These are phyloP conservation scores for Haplosporangium sp. DNA, from an alignment of 371 early-diverging fungal genomes.

Conservation along the genomic window DNA sequence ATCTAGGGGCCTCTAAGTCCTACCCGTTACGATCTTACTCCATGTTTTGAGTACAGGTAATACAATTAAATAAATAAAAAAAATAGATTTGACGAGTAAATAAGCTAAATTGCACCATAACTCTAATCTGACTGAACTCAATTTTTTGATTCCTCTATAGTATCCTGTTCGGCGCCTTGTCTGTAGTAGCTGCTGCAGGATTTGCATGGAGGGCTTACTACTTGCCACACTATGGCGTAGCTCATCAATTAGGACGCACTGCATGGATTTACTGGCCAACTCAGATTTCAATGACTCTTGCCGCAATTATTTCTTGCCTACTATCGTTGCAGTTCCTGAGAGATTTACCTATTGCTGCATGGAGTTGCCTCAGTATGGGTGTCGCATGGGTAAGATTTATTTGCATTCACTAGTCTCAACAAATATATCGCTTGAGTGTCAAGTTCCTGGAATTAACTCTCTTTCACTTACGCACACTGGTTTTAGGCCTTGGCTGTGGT, in stretches of 20 bases:
- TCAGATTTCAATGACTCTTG: slow-evolving; percentile 17
- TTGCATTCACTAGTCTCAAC: not conserved
- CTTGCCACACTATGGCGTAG: slow-evolving; percentile 1
- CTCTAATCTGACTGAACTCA: not conserved
- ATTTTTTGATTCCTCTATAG: not conserved
- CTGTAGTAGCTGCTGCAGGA: slow-evolving; percentile 5
- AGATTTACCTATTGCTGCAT: not conserved
- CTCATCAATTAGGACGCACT: slow-evolving; percentile 26
- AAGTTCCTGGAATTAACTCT: not conserved
- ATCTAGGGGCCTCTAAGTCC: slow-evolving; percentile 25
- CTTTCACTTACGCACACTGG: not conserved
- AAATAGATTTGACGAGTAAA: not conserved
- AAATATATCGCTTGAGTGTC: too few relatives aligned
- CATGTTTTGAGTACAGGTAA: slow-evolving; percentile 36
- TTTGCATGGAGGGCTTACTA: slow-evolving; percentile 15
- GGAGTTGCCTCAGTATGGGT: slow-evolving; percentile 11
- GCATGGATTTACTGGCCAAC: slow-evolving; percentile 39
- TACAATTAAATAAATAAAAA: not conserved
- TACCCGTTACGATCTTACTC: slow-evolving; percentile 26
- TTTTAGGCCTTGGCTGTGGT: slow-evolving; percentile 20
- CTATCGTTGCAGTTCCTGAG: not conserved
- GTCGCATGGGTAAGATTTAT: slow-evolving; percentile 33
- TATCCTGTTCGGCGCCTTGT: slow-evolving; percentile 17
- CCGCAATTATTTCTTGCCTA: not conserved
- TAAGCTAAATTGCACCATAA: not conserved